Evolutionary conservation across 805 yeast genomes (phyloP).

Genomic region (Yarrowia deformans): DNA sequence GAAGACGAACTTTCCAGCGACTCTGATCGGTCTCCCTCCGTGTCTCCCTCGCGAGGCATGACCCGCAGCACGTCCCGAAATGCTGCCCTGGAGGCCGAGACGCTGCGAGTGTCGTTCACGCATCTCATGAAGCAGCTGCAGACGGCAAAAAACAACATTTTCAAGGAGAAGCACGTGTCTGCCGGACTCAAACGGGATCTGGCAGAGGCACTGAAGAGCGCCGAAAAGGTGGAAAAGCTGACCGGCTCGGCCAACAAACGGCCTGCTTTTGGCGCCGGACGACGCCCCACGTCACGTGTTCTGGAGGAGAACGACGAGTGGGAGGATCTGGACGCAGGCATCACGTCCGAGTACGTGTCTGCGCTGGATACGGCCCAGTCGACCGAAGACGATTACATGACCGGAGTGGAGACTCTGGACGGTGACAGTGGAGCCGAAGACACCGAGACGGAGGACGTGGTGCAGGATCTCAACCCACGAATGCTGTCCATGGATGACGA

Average conservation of each 20-base stretch:
- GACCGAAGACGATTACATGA: conserved; percentile 42
- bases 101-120: conserved; percentile 66
- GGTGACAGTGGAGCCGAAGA: conserved; percentile 44
- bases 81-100: conserved; percentile 64
- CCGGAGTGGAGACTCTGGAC: conserved; percentile 37
- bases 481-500: conserved; percentile 3
- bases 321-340: conserved; percentile 22
- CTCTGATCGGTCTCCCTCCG: neutral
- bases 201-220: conserved; percentile 42
- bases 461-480: conserved; percentile 16
- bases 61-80: conserved; percentile 37
- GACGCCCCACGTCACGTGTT: conserved; percentile 23
- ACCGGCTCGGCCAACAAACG: neutral
- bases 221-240: conserved; percentile 41
- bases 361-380: conserved; percentile 38
- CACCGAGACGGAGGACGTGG: conserved; percentile 48
- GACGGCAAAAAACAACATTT: conserved; percentile 61
- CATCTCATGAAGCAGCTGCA: conserved; percentile 70
- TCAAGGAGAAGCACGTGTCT: conserved; percentile 57
- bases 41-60: conserved; percentile 10
- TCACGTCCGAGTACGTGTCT: conserved; percentile 44
- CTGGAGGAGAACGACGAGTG: conserved; percentile 23
- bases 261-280: conserved; percentile 11
- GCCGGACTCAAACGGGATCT: conserved; percentile 49
- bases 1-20: conserved; percentile 6